Evolutionary conservation across 768 basidiomycete species (phyloP), one percentile per base, ranked within the genome.

Genomic region (Termitomyces titanicus): DNA sequence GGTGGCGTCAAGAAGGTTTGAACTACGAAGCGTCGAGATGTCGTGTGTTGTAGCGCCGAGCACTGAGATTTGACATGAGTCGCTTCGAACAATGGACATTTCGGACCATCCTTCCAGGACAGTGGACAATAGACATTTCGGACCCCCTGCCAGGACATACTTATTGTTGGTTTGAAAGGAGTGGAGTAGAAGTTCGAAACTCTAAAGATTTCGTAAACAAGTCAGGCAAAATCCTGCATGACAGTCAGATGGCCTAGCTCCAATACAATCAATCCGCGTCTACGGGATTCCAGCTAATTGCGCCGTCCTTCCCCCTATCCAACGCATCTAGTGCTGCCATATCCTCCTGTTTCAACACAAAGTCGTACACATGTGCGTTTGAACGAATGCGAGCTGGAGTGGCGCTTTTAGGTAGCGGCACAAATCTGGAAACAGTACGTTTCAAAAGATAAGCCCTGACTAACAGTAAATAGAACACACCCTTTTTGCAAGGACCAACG

Each of bases 401-500:
- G 29, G 80, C 80, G 43, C 88, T 89, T 70, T 95, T 95, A 2
- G 92, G 90, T 9, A 98, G 79, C 0, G 91, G 89, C 0, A 92
- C 79, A 61, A 82, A 91, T 17, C 92, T 94, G n/a, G n/a, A n/a
- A 55, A 24, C 20, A 15, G 17, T 7, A 27, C 40, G n/a, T 46
- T 29, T 38, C n/a, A 55, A 51, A 53, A 15, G 15, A 55, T 24
- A 22, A 37, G 29, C 29, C 9, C 29, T 29, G 29, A 29, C 9
- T 29, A 29, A 29, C 29, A 9, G 3, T 29, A 3, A 20, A 39
- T 24, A n/a, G 45, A n/a, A 71, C 81, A 47, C 62, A 89, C 89
- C 85, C 85, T 64, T 80, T 83, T 68, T 97, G 94, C 35, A 98
- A 72, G 27, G 92, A 94, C 92, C 94, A 97, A 22, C 95, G 82